Conservation (phyloP, 441 rosid species). For the Croton setiger region DNA sequence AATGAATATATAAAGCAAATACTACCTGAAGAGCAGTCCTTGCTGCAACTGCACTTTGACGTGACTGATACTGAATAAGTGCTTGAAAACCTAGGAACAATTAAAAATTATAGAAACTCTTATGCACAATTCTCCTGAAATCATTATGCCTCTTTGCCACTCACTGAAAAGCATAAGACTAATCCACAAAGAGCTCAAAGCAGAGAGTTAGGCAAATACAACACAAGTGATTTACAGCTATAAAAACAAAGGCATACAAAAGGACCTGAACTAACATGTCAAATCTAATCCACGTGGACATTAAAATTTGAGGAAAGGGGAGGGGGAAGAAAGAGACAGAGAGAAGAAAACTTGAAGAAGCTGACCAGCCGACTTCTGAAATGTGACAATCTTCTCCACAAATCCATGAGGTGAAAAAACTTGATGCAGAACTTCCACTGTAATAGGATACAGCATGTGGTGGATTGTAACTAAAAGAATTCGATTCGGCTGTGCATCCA, state of each 20-base stretch:
- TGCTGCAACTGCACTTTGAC: constrained; percentile 77
- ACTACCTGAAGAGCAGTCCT: constrained; percentile 88
- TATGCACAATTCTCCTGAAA: constrained; percentile 14
- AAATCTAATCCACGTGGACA: constrained; percentile 15
- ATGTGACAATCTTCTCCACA: constrained; percentile 98
- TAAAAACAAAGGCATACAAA: constrained; percentile 18
- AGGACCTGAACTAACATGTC: constrained; percentile 6
- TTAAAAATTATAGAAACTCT: constrained; percentile 5
- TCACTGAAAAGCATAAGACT: constrained; percentile 16
- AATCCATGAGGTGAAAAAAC: constrained; percentile 95
- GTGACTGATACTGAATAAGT: constrained; percentile 78
- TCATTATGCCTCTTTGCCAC: constrained; percentile 13
- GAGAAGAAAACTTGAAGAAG: constrained; percentile 45
- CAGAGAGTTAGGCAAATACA: constrained; percentile 9
- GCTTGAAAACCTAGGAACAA: constrained; percentile 82
- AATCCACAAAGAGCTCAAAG: constrained; percentile 10
- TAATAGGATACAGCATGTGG: constrained; percentile 98
- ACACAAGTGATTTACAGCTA: constrained; percentile 12
- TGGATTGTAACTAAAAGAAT: constrained; percentile 95
- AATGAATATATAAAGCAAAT: background rate
- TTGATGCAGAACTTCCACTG: constrained; percentile 98
- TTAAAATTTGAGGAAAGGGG: constrained; percentile 10
- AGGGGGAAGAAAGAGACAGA: constrained; percentile 29
- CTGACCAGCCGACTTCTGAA: constrained; percentile 99
- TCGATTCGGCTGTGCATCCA: constrained; percentile 93